Evolutionary conservation across 768 basidiomycete genomes (phyloP).

Genomic region (Pleurotus pulmonarius): DNA sequence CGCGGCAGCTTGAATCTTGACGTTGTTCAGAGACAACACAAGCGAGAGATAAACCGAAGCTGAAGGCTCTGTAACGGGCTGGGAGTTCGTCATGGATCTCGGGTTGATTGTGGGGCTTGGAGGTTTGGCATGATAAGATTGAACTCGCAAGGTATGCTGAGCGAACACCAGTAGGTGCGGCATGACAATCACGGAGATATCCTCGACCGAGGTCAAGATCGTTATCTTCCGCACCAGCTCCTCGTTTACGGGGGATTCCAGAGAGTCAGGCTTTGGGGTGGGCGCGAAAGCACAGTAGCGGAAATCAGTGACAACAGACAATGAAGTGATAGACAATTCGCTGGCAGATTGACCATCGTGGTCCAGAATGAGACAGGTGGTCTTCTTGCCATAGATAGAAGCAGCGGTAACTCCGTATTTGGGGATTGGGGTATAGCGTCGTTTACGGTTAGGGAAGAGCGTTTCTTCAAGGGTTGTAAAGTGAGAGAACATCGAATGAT

Average conservation of each 20-base stretch:
- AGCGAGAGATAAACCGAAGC: not conserved
- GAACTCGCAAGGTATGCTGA: conserved; percentile 50
- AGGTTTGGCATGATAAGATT: conserved; percentile 28
- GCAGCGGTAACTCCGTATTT: conserved; percentile 10
- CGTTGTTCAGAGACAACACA: conserved; percentile 24
- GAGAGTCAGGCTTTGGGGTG: not conserved
- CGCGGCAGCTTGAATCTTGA: conserved; percentile 62
- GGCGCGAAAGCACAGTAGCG: conserved; percentile 1
- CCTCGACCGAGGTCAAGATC: conserved; percentile 30
- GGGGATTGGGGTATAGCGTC: not conserved
- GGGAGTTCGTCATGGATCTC: not conserved
- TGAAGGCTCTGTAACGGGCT: conserved; percentile 10
- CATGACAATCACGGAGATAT: conserved; percentile 39
- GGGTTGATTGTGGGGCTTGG: not conserved
- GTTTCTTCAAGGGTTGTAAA: conserved; percentile 24
- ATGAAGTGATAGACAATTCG: conserved; percentile 20
- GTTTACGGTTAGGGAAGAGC: conserved; percentile 19
- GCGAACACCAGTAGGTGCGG: conserved; percentile 61
- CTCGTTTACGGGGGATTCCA: not conserved
- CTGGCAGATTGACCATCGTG: conserved; percentile 24
- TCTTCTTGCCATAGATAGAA: conserved; percentile 22
- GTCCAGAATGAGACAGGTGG: conserved; percentile 30
- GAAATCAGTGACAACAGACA: not conserved
- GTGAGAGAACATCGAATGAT: conserved; percentile 29
- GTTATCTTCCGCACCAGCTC: not conserved